Conservation (phyloP, 1,284 basidiomycete species). For the Mycena citricolor region DNA sequence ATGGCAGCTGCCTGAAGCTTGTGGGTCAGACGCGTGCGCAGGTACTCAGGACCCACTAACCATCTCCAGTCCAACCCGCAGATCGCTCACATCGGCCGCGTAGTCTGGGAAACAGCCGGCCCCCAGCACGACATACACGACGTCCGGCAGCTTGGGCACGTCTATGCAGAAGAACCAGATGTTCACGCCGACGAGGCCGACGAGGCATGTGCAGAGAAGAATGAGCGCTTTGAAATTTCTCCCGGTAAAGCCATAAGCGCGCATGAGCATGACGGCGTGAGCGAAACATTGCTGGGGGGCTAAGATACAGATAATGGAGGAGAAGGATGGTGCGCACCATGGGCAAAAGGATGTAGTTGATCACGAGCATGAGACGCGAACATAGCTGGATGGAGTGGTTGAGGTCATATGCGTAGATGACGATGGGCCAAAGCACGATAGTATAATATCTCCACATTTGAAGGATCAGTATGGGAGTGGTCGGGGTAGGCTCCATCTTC, state of each 20-base stretch:
- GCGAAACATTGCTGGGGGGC: not conserved
- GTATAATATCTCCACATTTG: slow-evolving; percentile 20
- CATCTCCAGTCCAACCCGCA: too few relatives aligned
- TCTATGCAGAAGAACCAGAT: slow-evolving; percentile 37
- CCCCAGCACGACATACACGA: slow-evolving; percentile 25
- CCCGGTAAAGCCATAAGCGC: slow-evolving; percentile 22
- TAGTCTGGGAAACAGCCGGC: slow-evolving; percentile 42
- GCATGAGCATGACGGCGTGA: slow-evolving; percentile 18
- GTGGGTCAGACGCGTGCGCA: too few relatives aligned
- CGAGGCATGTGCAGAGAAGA: slow-evolving; percentile 33
- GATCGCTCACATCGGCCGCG: slow-evolving; percentile 27
- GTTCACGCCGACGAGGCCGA: slow-evolving; percentile 31
- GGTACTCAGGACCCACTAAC: too few relatives aligned
- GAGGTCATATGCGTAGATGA: slow-evolving; percentile 17
- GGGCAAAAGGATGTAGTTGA: slow-evolving; percentile 14
- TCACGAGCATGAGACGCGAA: slow-evolving; percentile 7
- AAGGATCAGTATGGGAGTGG: too few relatives aligned
- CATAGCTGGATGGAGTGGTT: slow-evolving; percentile 15
- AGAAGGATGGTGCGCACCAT: slow-evolving; percentile 8
- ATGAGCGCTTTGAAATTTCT: slow-evolving; percentile 27
- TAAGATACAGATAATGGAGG: too few relatives aligned
- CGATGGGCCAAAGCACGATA: slow-evolving; percentile 15
- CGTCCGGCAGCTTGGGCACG: slow-evolving; percentile 24
- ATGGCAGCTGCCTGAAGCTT: too few relatives aligned
- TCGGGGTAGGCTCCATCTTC: too few relatives aligned